Conservation (phyloP, 495 filamentous ascomycete species). For the Chaetomium fimeti region DNA sequence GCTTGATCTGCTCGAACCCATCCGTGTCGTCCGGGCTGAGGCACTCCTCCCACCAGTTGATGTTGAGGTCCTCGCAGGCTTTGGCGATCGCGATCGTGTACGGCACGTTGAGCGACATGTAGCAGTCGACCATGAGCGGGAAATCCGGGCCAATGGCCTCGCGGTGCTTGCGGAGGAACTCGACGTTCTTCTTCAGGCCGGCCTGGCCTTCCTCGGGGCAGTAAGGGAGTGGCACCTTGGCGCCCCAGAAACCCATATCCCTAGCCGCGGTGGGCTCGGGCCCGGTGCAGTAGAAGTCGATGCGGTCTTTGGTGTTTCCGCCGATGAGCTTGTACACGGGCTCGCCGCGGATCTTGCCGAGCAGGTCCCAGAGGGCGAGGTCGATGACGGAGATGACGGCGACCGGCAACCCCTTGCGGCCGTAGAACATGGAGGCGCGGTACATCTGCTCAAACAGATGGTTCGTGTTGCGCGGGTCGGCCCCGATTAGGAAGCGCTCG, state of each 20-base stretch:
- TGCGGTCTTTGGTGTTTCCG: slow-evolving; percentile 71
- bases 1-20: slow-evolving; percentile 82
- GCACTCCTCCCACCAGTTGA: slow-evolving; percentile 97
- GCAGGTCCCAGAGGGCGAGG: slow-evolving; percentile 84
- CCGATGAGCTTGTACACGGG: slow-evolving; percentile 94
- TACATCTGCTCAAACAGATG: slow-evolving; percentile 95
- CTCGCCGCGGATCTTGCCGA: slow-evolving; percentile 85
- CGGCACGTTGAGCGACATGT: slow-evolving; percentile 88
- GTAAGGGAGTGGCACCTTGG: slow-evolving; percentile 84
- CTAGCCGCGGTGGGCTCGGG: slow-evolving; percentile 77
- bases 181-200: slow-evolving; percentile 82
- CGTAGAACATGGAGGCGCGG: slow-evolving; percentile 91
- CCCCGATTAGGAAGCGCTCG: slow-evolving; percentile 82
- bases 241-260: slow-evolving; percentile 80
- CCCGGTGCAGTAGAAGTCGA: slow-evolving; percentile 93
- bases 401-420: slow-evolving; percentile 82
- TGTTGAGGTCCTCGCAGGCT: slow-evolving; percentile 74
- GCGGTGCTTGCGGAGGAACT: slow-evolving; percentile 80
- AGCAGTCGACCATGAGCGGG: slow-evolving; percentile 92
- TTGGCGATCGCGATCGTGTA: slow-evolving; percentile 90
- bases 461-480: slow-evolving; percentile 85
- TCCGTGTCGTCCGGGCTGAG: slow-evolving; percentile 86
- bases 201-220: slow-evolving; percentile 81
- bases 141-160: slow-evolving; percentile 84
- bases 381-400: slow-evolving; percentile 94